Conservation (phyloP, 1,139 yeast species). For the Kodamaea arcana region DNA sequence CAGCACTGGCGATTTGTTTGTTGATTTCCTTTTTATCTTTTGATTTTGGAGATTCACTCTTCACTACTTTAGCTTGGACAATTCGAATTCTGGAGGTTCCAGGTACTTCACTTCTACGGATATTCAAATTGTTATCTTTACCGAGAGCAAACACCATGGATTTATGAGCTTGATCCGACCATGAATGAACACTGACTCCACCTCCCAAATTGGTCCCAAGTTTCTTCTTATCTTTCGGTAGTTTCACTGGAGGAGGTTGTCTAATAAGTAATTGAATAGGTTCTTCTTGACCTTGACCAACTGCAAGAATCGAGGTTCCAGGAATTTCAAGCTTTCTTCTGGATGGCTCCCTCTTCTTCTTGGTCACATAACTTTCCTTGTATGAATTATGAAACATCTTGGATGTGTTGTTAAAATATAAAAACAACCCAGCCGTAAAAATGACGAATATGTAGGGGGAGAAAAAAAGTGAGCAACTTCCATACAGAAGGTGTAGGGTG, state of each 20-base stretch:
- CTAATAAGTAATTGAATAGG: neutral
- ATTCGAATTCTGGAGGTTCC: constrained; percentile 14
- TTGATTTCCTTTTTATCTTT: neutral
- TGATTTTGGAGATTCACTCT: neutral
- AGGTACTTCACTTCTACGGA: constrained; percentile 13
- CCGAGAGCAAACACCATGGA: constrained; percentile 14
- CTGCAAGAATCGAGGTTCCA: constrained; percentile 11
- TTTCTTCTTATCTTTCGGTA: neutral
- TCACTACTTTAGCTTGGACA: neutral
- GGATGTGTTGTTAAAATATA: too few relatives aligned
- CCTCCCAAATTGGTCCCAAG: neutral
- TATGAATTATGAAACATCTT: constrained; percentile 10
- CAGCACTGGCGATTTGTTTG: neutral
- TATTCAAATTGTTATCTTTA: constrained; percentile 12
- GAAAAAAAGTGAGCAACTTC: too few relatives aligned
- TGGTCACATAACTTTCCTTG: constrained; percentile 9
- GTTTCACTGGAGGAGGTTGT: neutral
- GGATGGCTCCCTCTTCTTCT: constrained; percentile 7
- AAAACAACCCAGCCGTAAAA: neutral
- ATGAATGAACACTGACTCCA: constrained; percentile 9
- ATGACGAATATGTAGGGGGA: neutral
- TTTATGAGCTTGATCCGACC: constrained; percentile 11
- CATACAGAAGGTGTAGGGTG: too few relatives aligned
- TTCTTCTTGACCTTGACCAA: neutral
- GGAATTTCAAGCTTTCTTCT: constrained; percentile 10